phyloP scores from a whole-genome alignment of 495 filamentous ascomycete genomes.

The Xeromyces bisporus region DNA sequence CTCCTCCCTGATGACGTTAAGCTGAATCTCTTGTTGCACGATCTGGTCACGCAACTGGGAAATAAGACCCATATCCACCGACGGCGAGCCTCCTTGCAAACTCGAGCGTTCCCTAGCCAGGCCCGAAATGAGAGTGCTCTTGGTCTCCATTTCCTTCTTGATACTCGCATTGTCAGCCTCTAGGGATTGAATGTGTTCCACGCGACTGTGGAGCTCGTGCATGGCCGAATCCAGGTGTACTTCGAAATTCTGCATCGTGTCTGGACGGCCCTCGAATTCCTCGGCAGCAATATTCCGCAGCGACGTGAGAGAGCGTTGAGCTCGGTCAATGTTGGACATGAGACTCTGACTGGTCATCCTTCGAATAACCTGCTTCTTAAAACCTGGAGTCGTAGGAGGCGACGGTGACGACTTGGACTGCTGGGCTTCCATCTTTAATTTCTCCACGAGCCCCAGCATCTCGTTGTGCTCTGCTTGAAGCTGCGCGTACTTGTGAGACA shows the following conservation, averaged over 20 bases:
- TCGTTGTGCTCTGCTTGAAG: slow-evolving; percentile 68
- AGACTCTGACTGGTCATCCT: slow-evolving; percentile 89
- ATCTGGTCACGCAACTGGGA: slow-evolving; percentile 74
- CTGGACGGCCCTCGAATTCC: slow-evolving; percentile 64
- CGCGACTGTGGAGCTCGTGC: slow-evolving; percentile 74
- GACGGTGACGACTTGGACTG: slow-evolving; percentile 51
- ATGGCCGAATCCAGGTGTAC: slow-evolving; percentile 79
- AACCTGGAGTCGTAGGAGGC: slow-evolving; percentile 45
- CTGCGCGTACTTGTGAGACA: slow-evolving; percentile 62
- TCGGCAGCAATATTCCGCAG: slow-evolving; percentile 76
- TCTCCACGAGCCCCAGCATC: slow-evolving; percentile 69
- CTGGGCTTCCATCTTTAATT: slow-evolving; percentile 70
- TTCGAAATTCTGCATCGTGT: slow-evolving; percentile 84
- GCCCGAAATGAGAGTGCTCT: slow-evolving; percentile 86
- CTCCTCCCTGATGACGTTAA: slow-evolving; percentile 53
- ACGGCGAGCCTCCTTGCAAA: slow-evolving; percentile 63
- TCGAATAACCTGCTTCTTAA: slow-evolving; percentile 46
- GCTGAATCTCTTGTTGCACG: slow-evolving; percentile 65
- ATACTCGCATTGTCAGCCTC: slow-evolving; percentile 70
- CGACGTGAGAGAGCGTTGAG: slow-evolving; percentile 78
- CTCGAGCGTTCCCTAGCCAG: slow-evolving; percentile 82
- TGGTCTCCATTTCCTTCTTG: slow-evolving; percentile 90
- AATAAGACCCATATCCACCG: slow-evolving; percentile 88
- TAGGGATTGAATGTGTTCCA: slow-evolving; percentile 75
- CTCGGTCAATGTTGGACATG: slow-evolving; percentile 66